Evolutionary conservation across 192 early-diverging fungal genomes (phyloP), one percentile per base, ranked within the genome.

Genomic region (Coemansia sp.): DNA sequence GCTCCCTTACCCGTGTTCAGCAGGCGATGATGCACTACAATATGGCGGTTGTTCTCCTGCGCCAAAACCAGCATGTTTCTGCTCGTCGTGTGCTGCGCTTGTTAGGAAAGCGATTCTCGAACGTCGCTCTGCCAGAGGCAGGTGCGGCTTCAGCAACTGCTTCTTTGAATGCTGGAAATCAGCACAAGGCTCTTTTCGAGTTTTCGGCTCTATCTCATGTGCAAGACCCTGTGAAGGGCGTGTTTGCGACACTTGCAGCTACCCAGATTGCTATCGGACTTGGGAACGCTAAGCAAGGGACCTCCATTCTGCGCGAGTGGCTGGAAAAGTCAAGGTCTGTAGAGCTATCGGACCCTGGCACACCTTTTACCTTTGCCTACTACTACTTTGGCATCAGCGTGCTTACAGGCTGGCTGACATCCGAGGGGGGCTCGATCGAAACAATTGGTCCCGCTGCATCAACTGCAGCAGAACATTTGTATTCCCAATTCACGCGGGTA

Each of bases 321-420:
- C 62, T 39, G 16, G 65, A 61, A 45, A 76, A 67, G 59, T 69
- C 79, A 1, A 36, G 66, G n/a, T 23, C 33, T 21, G 67, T 65
- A n/a, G 46, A 53, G 38, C 60, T 76, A 35, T 60, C 38, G 18
- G 21, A 43, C 24, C 38, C 68, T 30, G 34, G 39, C 4, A 18
- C 55, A 6, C 64, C 79, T 9, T 64, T 35, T 3, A 34, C 45
- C 30, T 82, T 82, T 68, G 68, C 18, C 3, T 71, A 66, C 55
- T 62, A 71, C 61, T 82, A 73, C 66, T 82, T 77, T 74, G 79
- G 79, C 3, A 63, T 68, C 23, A 48, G 67, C 39, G 53, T 68
- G 62, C 64, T 82, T 33, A 41, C 45, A 46, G 45, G 23, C 55
- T 73, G 71, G 64, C 49, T 82, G 48, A 38, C 53, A 16, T 53